Base-by-base conservation (phyloP, 177 flowering plant genomes). In the Vitis hybrid region DNA sequence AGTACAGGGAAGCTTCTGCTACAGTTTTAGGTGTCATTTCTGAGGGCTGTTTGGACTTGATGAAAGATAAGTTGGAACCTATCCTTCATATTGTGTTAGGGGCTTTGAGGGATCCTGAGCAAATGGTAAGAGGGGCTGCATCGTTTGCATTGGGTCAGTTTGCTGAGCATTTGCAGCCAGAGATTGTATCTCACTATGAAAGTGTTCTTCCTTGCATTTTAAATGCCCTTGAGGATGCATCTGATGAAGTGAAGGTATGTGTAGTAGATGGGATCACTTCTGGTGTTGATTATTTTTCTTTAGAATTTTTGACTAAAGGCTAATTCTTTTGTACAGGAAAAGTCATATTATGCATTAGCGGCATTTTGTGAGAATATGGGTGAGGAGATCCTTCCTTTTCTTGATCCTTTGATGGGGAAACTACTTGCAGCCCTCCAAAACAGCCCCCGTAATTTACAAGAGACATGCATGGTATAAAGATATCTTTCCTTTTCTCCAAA, bases 281-380 rank as follows among this genome's bases (percentile, higher is more conserved):
- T 31, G 20, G 16, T 2, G 19, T 20, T 18, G 13, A 14, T 20
- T 20, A 6, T 20, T 1, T 59, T 39, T 59, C 45, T 19, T 12
- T 34, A 11, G 61, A 65, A 16, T 16, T n/a, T 22, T 6, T 59
- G 53, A 15, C 4, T n/a, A 10, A 3, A 14, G 48, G 10, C 31
- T 51, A 51, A 16, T 62, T 10, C 59, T 22, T 64, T 50, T 72
- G 50, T 68, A 50, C 86, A 95, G 99, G 99, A 95, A 73, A 95
- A 95, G 75, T 95, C 98, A 60, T 95, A 95, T 67, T 95, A 95
- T 84, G 99, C 99, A 39, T 75, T 95, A 83, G 97, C 99, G 10
- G 97, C 98, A 73, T 95, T 95, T 79, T 94, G 99, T 83, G 99
- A 94, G 84, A 79, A 94, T 78, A 94, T 94, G 99, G 98, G 96